Evolutionary conservation across 768 basidiomycete species (phyloP).

Genomic region (Royoungia palumana): DNA sequence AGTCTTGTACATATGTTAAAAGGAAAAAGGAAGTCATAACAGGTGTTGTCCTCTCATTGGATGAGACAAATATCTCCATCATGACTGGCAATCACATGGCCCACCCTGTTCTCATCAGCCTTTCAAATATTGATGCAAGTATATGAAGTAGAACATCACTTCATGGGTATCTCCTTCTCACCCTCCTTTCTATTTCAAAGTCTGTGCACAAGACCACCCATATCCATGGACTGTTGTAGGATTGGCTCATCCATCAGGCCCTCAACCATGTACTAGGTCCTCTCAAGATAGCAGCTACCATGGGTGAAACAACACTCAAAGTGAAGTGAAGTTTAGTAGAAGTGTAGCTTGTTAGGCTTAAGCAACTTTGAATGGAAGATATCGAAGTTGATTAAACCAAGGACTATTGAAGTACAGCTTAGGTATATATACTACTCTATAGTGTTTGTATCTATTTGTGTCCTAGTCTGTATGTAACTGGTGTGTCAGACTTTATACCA

Average conservation of each 20-base stretch:
- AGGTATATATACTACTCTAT: too few relatives aligned
- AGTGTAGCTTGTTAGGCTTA: too few relatives aligned
- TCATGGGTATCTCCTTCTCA: slow-evolving; percentile 11
- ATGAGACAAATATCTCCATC: slow-evolving; percentile 9
- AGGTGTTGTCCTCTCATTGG: slow-evolving; percentile 5
- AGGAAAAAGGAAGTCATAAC: too few relatives aligned
- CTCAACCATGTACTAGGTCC: not conserved
- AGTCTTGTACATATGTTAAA: too few relatives aligned
- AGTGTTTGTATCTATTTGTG: too few relatives aligned
- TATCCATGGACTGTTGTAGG: not conserved
- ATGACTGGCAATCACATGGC: slow-evolving; percentile 10
- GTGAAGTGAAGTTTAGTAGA: too few relatives aligned
- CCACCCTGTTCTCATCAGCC: not conserved
- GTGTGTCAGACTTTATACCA: too few relatives aligned
- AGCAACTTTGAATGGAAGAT: too few relatives aligned
- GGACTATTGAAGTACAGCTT: too few relatives aligned
- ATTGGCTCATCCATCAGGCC: not conserved
- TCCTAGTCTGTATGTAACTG: too few relatives aligned
- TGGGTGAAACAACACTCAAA: too few relatives aligned
- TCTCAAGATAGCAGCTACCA: not conserved
- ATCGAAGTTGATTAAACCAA: too few relatives aligned
- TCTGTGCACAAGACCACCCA: not conserved
- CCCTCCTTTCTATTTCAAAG: not conserved
- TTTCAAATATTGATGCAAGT: not conserved
- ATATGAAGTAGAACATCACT: not conserved